phyloP scores from a whole-genome alignment of 805 yeast genomes.

The Candida loeiensis region DNA sequence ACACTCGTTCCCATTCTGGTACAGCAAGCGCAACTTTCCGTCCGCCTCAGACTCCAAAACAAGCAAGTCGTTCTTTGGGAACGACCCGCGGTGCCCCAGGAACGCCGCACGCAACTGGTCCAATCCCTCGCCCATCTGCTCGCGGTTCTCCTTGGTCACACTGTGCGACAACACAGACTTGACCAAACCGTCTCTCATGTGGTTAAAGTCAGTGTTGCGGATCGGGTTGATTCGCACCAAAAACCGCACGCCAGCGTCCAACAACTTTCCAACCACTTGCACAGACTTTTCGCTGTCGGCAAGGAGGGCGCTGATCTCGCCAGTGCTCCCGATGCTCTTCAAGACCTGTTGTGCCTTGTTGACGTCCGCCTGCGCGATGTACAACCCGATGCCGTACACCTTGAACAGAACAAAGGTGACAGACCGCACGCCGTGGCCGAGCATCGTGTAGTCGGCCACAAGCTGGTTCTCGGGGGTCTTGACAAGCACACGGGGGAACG shows the following conservation, averaged over 20 bases:
- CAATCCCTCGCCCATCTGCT: conserved; percentile 52
- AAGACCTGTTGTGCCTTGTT: conserved; percentile 13
- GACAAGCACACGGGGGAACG: conserved; percentile 36
- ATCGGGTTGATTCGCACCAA: conserved; percentile 79
- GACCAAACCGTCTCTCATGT: conserved; percentile 83
- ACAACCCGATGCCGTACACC: conserved; percentile 85
- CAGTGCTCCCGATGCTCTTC: neutral
- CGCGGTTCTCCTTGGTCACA: conserved; percentile 45
- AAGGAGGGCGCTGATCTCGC: conserved; percentile 22
- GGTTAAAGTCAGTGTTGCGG: conserved; percentile 87
- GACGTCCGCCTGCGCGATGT: conserved; percentile 62
- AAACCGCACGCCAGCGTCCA: conserved; percentile 59
- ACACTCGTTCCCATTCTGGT: conserved; percentile 26
- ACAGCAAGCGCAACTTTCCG: conserved; percentile 20
- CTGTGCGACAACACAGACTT: conserved; percentile 73
- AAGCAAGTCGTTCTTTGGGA: conserved; percentile 69
- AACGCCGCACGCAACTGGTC: conserved; percentile 63
- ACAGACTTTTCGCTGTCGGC: conserved; percentile 51
- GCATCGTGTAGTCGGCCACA: conserved; percentile 43
- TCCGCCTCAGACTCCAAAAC: conserved; percentile 51
- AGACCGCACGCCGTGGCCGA: conserved; percentile 79
- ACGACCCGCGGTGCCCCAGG: conserved; percentile 58
- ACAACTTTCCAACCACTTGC: conserved; percentile 51
- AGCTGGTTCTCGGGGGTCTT: conserved; percentile 16
- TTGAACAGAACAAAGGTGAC: conserved; percentile 81